Conservation (phyloP, 257 asterid genomes). For the Osmanthus fragrans region DNA sequence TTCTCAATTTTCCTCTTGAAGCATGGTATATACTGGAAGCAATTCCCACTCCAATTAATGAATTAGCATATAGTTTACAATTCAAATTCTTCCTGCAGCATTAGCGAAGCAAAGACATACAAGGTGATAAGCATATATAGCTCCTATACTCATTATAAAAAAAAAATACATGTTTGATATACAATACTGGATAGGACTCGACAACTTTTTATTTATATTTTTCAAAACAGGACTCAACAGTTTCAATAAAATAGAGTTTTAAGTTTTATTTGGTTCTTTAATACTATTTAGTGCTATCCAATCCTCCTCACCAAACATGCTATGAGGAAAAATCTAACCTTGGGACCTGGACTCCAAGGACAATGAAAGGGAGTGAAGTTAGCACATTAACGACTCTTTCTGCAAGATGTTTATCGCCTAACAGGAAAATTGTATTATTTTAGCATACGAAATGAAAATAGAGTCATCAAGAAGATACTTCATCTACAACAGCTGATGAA, state of each 20-base stretch:
- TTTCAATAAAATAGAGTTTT: background rate
- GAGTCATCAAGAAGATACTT: background rate
- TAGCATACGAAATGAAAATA: constrained; percentile 7
- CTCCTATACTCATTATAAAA: background rate
- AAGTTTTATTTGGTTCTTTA: background rate
- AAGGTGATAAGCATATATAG: background rate
- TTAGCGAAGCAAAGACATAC: constrained; percentile 12
- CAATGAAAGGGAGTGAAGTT: constrained; percentile 88
- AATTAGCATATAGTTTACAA: constrained; percentile 78
- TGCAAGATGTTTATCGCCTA: constrained; percentile 66
- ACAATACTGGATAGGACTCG: background rate
- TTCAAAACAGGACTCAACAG: background rate
- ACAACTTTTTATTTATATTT: background rate
- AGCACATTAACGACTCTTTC: constrained; percentile 78
- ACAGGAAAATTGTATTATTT: constrained; percentile 15
- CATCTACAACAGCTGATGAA: background rate
- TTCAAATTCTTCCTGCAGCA: constrained; percentile 70
- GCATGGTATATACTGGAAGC: constrained; percentile 81
- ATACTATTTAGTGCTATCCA: background rate
- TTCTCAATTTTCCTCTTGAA: constrained; percentile 74
- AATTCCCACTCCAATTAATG: constrained; percentile 89
- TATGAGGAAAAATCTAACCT: constrained; percentile 40
- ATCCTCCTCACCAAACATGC: background rate
- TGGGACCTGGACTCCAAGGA: constrained; percentile 77
- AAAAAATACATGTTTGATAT: no score